These are phyloP conservation scores for Tricholoma saponaceum DNA, from an alignment of 768 basidiomycete species.

Conservation along the genomic window DNA sequence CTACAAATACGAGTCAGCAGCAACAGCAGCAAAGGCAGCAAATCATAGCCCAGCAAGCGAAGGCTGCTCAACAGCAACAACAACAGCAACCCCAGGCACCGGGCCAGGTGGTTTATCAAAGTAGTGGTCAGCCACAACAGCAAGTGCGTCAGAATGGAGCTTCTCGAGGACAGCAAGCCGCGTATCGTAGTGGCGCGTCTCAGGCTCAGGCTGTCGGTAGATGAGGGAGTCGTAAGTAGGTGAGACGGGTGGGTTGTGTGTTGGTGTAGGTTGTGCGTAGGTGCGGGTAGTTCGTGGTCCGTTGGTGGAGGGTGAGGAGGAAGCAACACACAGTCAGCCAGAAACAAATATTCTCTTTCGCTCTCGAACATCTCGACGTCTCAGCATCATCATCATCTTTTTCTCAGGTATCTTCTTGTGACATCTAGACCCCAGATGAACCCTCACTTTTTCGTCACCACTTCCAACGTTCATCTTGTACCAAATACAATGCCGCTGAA, in stretches of 20 bases:
- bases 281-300: not conserved
- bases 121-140: constrained; percentile 28
- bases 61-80: constrained; percentile 22
- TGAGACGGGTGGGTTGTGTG: not conserved
- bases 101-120: constrained; percentile 31
- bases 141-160: constrained; percentile 20
- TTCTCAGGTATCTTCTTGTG: constrained; percentile 5
- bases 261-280: not conserved
- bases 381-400: constrained; percentile 4
- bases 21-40: constrained; percentile 31
- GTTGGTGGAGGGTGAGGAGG: constrained; percentile 2
- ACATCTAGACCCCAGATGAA: not conserved
- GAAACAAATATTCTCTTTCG: constrained; percentile 6
- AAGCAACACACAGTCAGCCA: constrained; percentile 8
- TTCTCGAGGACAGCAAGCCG: constrained; percentile 21
- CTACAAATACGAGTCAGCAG: constrained; percentile 14
- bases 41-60: constrained; percentile 16
- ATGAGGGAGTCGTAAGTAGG: constrained; percentile 18
- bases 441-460: not conserved
- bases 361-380: constrained; percentile 10
- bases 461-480: constrained; percentile 11
- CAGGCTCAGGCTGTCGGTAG: constrained; percentile 21
- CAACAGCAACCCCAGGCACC: constrained; percentile 15
- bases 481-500: constrained; percentile 3
- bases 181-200: constrained; percentile 35